Percentiles rank a stretch among this genome's conserved stretches.
Evolutionary conservation across 495 filamentous ascomycete species (phyloP).

Genomic region (Penicillium soppii): DNA sequence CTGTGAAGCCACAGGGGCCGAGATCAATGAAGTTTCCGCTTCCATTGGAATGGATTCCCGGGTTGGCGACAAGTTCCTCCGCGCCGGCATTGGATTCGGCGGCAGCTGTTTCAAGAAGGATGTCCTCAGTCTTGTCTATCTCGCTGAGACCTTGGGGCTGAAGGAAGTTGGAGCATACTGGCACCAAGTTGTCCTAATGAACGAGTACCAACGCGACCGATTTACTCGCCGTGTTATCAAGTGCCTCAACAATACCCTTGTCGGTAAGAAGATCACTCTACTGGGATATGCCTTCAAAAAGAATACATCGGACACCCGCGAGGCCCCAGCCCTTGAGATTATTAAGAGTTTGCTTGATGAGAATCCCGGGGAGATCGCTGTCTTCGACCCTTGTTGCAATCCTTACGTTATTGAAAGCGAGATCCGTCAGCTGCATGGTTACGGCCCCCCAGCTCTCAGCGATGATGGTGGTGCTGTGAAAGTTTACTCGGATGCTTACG

Average conservation of each 20-base stretch:
- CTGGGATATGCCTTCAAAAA: constrained; percentile 80
- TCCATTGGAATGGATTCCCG: constrained; percentile 67
- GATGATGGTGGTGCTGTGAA: constrained; percentile 20
- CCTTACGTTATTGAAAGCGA: constrained; percentile 36
- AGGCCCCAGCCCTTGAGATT: constrained; percentile 65
- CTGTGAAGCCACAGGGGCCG: constrained; percentile 73
- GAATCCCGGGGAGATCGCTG: constrained; percentile 52
- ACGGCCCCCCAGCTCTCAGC: constrained; percentile 4
- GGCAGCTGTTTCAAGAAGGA: constrained; percentile 79
- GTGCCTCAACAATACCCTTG: constrained; percentile 64
- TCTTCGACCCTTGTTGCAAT: constrained; percentile 69
- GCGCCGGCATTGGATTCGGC: constrained; percentile 71
- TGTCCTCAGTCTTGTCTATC: constrained; percentile 70
- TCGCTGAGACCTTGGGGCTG: constrained; percentile 64
- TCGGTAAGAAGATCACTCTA: constrained; percentile 67
- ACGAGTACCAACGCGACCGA: constrained; percentile 69
- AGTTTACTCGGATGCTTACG: constrained; percentile 33
- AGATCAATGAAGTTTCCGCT: constrained; percentile 66
- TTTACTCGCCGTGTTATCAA: constrained; percentile 57
- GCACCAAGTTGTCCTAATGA: constrained; percentile 66
- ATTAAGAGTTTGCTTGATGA: constrained; percentile 63
- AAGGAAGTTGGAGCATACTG: constrained; percentile 73
- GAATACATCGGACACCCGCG: constrained; percentile 70
- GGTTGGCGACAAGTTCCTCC: constrained; percentile 67
- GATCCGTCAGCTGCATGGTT: constrained; percentile 11